Evolutionary conservation across 2,329 filamentous ascomycete genomes (phyloP).

Genomic region (Cercospora brassicicola): DNA sequence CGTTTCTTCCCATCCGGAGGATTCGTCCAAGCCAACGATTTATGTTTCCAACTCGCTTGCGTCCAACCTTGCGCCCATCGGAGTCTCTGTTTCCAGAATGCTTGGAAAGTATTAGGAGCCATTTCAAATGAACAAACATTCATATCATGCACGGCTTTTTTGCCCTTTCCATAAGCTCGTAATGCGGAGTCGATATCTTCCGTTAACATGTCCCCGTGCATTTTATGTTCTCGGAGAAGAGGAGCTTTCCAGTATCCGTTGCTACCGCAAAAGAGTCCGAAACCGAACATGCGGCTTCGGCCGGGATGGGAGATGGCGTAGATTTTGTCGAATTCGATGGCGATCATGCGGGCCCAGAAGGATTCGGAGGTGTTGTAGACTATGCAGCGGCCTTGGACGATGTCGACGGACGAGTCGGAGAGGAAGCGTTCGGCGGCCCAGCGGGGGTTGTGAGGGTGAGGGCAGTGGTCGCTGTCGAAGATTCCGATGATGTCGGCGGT

Average conservation of each 20-base stretch:
- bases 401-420: constrained; percentile 46
- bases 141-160: constrained; percentile 50
- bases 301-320: constrained; percentile 55
- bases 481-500: constrained; percentile 51
- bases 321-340: constrained; percentile 55
- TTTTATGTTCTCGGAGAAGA: constrained; percentile 49
- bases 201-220: constrained; percentile 54
- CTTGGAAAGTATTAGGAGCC: constrained; percentile 47
- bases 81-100: constrained; percentile 54
- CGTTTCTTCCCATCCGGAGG: constrained; percentile 31
- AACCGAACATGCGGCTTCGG: constrained; percentile 49
- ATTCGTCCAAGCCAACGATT: constrained; percentile 47
- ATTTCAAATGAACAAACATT: constrained; percentile 53
- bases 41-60: constrained; percentile 49
- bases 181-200: constrained; percentile 54
- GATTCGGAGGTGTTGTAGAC: constrained; percentile 50
- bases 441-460: constrained; percentile 51
- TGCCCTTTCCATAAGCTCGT: constrained; percentile 47
- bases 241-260: constrained; percentile 53
- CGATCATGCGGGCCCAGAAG: constrained; percentile 50
- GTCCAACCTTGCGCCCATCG: constrained; percentile 55
- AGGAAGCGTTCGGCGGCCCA: constrained; percentile 53
- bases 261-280: constrained; percentile 52
- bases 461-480: constrained; percentile 54
- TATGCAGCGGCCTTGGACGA: constrained; percentile 53